phyloP scores from a whole-genome alignment of 768 basidiomycete genomes.

The Hygrocybe punicea region DNA sequence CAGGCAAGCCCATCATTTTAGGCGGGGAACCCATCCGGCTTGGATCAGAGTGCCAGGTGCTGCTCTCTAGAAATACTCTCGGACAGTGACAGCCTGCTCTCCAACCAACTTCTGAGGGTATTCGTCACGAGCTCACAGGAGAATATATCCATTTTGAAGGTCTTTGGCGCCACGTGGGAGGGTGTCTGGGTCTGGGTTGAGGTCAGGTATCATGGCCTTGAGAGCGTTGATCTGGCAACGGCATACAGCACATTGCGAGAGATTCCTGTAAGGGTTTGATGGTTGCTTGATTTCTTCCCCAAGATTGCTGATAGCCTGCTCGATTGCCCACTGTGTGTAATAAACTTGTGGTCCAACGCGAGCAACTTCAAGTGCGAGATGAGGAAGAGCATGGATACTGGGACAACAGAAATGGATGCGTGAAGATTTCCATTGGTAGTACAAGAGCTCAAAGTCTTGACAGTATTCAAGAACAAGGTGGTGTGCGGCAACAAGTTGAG shows the following conservation, averaged over 20 bases:
- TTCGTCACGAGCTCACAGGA: background rate
- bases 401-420: conserved; percentile 6
- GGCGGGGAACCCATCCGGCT: background rate
- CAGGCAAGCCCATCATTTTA: conserved; percentile 20
- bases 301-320: conserved; percentile 8
- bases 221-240: conserved; percentile 6
- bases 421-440: conserved; percentile 2
- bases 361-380: conserved; percentile 3
- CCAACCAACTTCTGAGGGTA: background rate
- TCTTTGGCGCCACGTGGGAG: background rate
- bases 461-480: background rate
- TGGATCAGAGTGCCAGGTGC: background rate
- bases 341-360: background rate
- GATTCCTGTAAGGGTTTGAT: conserved; percentile 7
- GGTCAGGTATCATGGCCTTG: conserved; percentile 8
- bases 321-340: conserved; percentile 5
- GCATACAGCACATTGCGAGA: conserved; percentile 1
- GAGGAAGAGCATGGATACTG: conserved; percentile 7
- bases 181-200: background rate
- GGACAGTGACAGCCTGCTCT: background rate
- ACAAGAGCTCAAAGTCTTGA: conserved; percentile 7
- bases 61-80: background rate
- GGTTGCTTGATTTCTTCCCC: conserved; percentile 7
- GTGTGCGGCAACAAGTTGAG: conserved; percentile 2
- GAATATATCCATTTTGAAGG: background rate